Evolutionary conservation across 1,284 basidiomycete genomes (phyloP), one percentile per base, ranked within the genome.

Genomic region (Ganoderma multipileum): DNA sequence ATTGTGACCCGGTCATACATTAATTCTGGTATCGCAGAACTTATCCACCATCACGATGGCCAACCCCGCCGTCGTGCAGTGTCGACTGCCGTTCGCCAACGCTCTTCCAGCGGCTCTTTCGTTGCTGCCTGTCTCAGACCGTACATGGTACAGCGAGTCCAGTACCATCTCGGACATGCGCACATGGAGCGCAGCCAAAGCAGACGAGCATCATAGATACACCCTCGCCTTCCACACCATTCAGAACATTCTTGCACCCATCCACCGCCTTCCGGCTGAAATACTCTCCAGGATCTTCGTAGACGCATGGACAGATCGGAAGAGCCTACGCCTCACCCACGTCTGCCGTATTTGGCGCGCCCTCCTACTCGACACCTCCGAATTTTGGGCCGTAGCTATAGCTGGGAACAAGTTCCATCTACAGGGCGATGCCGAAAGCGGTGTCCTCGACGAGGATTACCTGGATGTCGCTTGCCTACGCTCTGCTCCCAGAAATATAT

Each of bases 271-370:
- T 6, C 65, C 65, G 2, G 1, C 36, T 1, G 65, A 66, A 16
- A 20, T 66, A 1, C 60, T 66, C 26, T 39, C 38, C 26, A 47
- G 16, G 18, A 38, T 66, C n/a, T 41, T 65, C 23, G 3, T 23
- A 12, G 14, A 54, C 0, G 23, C 58, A 9, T 60, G 47, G 41
- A 6, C 47, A 28, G n/a, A 36, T 2, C 44, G 47, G 2, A n/a
- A n/a, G 14, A 52, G 57, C 18, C 23, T 65, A 2, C 33, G 18
- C 0, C n/a, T 65, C 7, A 26, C 36, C 9, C 64, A 39, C 16
- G 47, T 65, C 44, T 65, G 64, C 30, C 57, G 64, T 8, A 18
- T 39, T 4, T 65, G 64, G 64, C 58, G 41, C 36, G 28, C 33
- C 8, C 14, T 65, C 8, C 3, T 65, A 1, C 55, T 52, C 16